These are phyloP conservation scores for Raphanus sativus DNA, from an alignment of 345 rosid genomes.

Conservation along the genomic window DNA sequence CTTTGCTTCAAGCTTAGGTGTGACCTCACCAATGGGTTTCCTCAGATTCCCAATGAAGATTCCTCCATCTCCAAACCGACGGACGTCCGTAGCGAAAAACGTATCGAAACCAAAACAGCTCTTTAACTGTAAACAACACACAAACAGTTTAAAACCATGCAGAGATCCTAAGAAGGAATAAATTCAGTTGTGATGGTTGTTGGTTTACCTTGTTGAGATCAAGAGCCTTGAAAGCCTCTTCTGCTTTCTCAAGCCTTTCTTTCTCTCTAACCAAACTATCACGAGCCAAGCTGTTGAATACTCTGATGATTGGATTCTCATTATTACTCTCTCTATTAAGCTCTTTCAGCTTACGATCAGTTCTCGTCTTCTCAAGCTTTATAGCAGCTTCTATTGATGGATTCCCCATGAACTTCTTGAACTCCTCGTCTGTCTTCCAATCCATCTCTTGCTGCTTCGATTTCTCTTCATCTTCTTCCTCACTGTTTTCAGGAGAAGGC, in stretches of 20 bases:
- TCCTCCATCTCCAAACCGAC: slow-evolving; percentile 97
- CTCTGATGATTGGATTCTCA: slow-evolving; percentile 51
- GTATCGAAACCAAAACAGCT: slow-evolving; percentile 88
- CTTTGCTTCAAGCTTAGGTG: slow-evolving; percentile 77
- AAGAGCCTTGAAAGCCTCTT: slow-evolving; percentile 81
- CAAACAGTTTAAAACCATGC: slow-evolving; percentile 11
- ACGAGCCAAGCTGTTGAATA: slow-evolving; percentile 60
- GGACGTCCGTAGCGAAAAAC: slow-evolving; percentile 83
- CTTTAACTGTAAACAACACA: slow-evolving; percentile 57
- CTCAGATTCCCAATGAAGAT: slow-evolving; percentile 84
- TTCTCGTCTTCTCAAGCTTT: slow-evolving; percentile 94
- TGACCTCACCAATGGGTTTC: slow-evolving; percentile 75
- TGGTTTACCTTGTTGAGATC: slow-evolving; percentile 77
- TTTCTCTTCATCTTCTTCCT: slow-evolving; percentile 39
- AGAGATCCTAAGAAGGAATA: no score
- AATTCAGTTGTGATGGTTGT: not conserved
- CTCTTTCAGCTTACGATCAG: slow-evolving; percentile 85
- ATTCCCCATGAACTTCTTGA: slow-evolving; percentile 93
- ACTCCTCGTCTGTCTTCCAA: slow-evolving; percentile 93
- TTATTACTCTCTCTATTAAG: slow-evolving; percentile 57
- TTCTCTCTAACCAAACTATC: slow-evolving; percentile 66
- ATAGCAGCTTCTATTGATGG: slow-evolving; percentile 96
- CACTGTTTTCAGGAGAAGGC: slow-evolving; percentile 24
- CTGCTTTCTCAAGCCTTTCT: slow-evolving; percentile 83
- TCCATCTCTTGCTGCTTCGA: slow-evolving; percentile 75